phyloP scores from a whole-genome alignment of 257 asterid species.

The Solanum acaule region DNA sequence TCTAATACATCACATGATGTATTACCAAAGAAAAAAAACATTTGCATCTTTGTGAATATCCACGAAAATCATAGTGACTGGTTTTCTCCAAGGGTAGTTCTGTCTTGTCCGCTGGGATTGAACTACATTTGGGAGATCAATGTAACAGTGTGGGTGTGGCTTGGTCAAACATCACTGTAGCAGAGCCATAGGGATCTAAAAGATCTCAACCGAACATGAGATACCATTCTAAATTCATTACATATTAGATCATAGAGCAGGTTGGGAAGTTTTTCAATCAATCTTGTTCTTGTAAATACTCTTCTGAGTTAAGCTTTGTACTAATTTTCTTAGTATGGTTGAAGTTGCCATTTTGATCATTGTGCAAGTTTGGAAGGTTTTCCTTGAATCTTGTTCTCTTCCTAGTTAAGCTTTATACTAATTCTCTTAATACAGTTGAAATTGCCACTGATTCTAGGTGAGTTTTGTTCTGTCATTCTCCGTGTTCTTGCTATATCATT shows the following conservation, averaged over 20 bases:
- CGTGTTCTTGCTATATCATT: background rate
- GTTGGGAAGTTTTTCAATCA: background rate
- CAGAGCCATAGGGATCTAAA: too few relatives aligned
- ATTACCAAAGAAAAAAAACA: background rate
- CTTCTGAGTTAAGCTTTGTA: background rate
- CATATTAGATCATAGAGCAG: background rate
- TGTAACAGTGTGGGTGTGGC: background rate
- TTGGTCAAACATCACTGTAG: background rate
- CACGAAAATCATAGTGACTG: background rate
- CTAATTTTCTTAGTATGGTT: background rate
- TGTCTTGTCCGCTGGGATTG: background rate
- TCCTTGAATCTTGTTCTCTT: background rate
- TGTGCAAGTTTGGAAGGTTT: background rate
- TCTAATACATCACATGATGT: background rate
- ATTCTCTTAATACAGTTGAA: background rate
- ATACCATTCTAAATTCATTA: background rate
- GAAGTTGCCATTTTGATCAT: background rate
- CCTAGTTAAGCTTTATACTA: background rate
- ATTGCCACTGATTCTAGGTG: background rate
- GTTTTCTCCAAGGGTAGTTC: background rate
- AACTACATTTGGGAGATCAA: background rate
- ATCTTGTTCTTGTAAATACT: background rate
- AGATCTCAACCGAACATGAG: background rate
- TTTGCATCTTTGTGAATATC: background rate
- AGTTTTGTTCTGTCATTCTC: background rate